phyloP scores from a whole-genome alignment of 768 basidiomycete species.

The Serendipita vermifera region DNA sequence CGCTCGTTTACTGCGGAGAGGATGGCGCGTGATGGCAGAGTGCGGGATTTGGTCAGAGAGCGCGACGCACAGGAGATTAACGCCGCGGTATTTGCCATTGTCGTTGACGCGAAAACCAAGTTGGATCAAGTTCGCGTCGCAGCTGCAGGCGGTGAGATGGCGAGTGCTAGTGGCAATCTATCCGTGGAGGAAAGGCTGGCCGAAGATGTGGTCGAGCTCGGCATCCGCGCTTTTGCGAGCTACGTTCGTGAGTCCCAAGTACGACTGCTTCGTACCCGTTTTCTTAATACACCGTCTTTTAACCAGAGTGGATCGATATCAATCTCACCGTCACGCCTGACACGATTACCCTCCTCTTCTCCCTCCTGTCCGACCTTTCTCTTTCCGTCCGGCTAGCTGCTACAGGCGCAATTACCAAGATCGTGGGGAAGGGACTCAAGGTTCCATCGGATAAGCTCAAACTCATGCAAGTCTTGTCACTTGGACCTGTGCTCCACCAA shows the following conservation, averaged over 20 bases:
- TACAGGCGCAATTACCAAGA: slow-evolving; percentile 62
- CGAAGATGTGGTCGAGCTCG: slow-evolving; percentile 78
- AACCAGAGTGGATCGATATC: slow-evolving; percentile 94
- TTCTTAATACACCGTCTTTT: neutral
- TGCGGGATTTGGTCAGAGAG: slow-evolving; percentile 83
- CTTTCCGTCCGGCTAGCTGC: slow-evolving; percentile 74
- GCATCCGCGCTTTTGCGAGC: slow-evolving; percentile 81
- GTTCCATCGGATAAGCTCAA: slow-evolving; percentile 82
- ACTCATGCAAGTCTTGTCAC: slow-evolving; percentile 75
- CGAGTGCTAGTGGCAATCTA: slow-evolving; percentile 16
- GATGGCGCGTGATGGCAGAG: slow-evolving; percentile 66
- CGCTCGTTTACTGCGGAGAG: slow-evolving; percentile 56
- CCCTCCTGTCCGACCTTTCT: slow-evolving; percentile 62
- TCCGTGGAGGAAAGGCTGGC: slow-evolving; percentile 42
- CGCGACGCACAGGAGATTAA: slow-evolving; percentile 74
- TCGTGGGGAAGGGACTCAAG: slow-evolving; percentile 88
- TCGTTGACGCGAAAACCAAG: slow-evolving; percentile 42
- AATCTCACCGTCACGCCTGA: slow-evolving; percentile 86
- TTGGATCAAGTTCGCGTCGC: slow-evolving; percentile 28
- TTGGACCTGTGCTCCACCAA: slow-evolving; percentile 68
- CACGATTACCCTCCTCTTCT: slow-evolving; percentile 75
- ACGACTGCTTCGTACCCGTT: neutral
- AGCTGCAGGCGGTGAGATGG: slow-evolving; percentile 35
- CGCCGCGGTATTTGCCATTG: slow-evolving; percentile 71
- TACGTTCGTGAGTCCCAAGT: slow-evolving; percentile 81